These are phyloP conservation scores for Sporothrix pallida DNA, from an alignment of 2,329 filamentous ascomycete species.

Conservation along the genomic window DNA sequence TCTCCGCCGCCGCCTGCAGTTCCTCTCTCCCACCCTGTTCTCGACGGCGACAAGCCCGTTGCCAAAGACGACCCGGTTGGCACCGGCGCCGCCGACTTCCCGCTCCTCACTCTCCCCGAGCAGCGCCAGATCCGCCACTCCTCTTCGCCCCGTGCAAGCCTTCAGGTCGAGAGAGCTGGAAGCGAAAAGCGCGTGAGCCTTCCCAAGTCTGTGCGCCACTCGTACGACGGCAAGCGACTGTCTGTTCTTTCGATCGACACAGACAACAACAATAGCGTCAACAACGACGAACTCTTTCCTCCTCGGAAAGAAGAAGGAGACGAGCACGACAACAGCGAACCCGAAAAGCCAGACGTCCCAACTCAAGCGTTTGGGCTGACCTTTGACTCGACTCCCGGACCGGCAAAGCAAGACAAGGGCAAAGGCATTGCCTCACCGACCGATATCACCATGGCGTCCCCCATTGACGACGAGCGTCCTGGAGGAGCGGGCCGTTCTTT, in stretches of 20 bases:
- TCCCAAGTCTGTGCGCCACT: conserved; percentile 59
- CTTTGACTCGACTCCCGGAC: conserved; percentile 38
- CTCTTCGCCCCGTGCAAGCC: conserved; percentile 53
- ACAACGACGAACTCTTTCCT: not conserved
- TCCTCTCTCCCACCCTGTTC: conserved; percentile 53
- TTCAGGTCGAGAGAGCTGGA: conserved; percentile 57
- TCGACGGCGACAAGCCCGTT: conserved; percentile 45
- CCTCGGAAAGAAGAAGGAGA: not conserved
- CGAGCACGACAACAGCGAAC: not conserved
- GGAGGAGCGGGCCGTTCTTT: conserved; percentile 46
- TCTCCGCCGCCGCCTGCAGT: conserved; percentile 60
- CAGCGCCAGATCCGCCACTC: conserved; percentile 55
- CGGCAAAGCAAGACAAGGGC: conserved; percentile 50
- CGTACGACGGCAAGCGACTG: conserved; percentile 57
- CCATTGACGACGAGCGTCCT: conserved; percentile 45
- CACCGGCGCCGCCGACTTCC: conserved; percentile 54
- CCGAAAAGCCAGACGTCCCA: conserved; percentile 28
- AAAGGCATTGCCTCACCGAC: conserved; percentile 47
- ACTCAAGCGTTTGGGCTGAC: conserved; percentile 34
- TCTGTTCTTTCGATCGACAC: conserved; percentile 28
- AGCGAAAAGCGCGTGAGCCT: conserved; percentile 59
- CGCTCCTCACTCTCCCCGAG: conserved; percentile 58
- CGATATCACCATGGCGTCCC: conserved; percentile 48
- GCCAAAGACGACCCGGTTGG: conserved; percentile 48
- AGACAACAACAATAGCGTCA: conserved; percentile 34